These are phyloP conservation scores for Hemisphaericaspora subhashii DNA, from an alignment of 1,139 yeast species.

Conservation along the genomic window DNA sequence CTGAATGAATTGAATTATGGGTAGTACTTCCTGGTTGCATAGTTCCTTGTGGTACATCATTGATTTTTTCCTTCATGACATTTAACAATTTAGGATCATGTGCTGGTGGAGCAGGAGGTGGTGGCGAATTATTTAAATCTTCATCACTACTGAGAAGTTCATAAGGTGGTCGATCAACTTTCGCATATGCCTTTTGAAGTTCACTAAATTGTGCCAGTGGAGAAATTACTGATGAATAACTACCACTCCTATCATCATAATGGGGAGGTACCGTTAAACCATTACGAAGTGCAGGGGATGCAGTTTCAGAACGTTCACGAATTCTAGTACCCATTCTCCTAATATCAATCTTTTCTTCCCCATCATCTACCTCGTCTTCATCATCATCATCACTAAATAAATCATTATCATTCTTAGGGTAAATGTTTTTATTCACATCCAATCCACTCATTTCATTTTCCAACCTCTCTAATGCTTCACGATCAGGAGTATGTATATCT, in stretches of 20 bases:
- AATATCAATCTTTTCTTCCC: conserved; percentile 27
- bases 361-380: conserved; percentile 21
- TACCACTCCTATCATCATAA: conserved; percentile 31
- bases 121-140: conserved; percentile 19
- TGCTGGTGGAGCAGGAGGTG: conserved; percentile 26
- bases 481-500: conserved; percentile 44
- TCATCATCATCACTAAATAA: conserved; percentile 40
- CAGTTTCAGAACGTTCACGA: conserved; percentile 7
- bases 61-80: conserved; percentile 15
- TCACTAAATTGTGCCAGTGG: conserved; percentile 58
- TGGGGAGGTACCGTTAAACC: conserved; percentile 27
- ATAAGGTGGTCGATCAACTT: conserved; percentile 11
- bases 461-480: conserved; percentile 17
- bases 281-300: conserved; percentile 9
- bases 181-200: conserved; percentile 47
- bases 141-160: conserved; percentile 12
- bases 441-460: conserved; percentile 10
- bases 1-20: conserved; percentile 27
- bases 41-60: conserved; percentile 21
- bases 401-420: conserved; percentile 42
- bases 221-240: conserved; percentile 44
- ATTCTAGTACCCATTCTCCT: conserved; percentile 25
- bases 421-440: conserved; percentile 28
- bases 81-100: conserved; percentile 14
- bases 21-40: conserved; percentile 19